Conservation (phyloP, 129 eudicot genomes). For the Tagetes erecta region DNA sequence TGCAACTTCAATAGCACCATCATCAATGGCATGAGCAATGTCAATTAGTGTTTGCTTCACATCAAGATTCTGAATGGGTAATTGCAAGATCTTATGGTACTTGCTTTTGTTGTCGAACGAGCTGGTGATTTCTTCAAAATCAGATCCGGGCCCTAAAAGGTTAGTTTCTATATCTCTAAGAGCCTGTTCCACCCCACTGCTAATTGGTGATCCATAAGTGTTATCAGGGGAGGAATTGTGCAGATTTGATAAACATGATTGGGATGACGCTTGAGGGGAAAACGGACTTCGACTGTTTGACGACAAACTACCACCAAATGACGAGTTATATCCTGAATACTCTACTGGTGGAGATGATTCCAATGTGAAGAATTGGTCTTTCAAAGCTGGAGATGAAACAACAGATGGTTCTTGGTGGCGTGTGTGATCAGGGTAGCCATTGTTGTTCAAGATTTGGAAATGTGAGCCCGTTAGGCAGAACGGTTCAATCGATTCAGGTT, state of each 20-base stretch:
- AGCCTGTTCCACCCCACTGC: conserved; percentile 46
- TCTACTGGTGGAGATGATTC: conserved; percentile 73
- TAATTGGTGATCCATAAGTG: conserved; percentile 66
- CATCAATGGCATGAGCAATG: conserved; percentile 51
- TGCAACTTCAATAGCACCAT: conserved; percentile 32
- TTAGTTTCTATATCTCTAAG: conserved; percentile 51
- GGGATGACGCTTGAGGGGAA: conserved; percentile 76
- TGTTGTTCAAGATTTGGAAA: conserved; percentile 59
- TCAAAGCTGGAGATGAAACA: conserved; percentile 43
- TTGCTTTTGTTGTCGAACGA: conserved; percentile 31
- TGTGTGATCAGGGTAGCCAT: conserved; percentile 35
- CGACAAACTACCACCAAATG: conserved; percentile 53
- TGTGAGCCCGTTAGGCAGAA: conserved; percentile 36
- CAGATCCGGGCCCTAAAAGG: conserved; percentile 64
- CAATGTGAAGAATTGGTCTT: conserved; percentile 71
- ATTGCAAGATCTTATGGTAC: conserved; percentile 39
- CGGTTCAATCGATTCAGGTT: conserved; percentile 35
- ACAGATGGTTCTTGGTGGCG: conserved; percentile 46
- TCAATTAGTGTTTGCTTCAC: conserved; percentile 41
- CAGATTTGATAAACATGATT: conserved; percentile 66
- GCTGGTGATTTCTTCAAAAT: conserved; percentile 62
- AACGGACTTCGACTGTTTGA: conserved; percentile 55
- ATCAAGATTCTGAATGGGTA: conserved; percentile 35
- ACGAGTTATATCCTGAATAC: conserved; percentile 47
- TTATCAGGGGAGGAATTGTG: conserved; percentile 66